phyloP scores from a whole-genome alignment of 2,329 filamentous ascomycete genomes.

The Thielaviopsis ethacetica region DNA sequence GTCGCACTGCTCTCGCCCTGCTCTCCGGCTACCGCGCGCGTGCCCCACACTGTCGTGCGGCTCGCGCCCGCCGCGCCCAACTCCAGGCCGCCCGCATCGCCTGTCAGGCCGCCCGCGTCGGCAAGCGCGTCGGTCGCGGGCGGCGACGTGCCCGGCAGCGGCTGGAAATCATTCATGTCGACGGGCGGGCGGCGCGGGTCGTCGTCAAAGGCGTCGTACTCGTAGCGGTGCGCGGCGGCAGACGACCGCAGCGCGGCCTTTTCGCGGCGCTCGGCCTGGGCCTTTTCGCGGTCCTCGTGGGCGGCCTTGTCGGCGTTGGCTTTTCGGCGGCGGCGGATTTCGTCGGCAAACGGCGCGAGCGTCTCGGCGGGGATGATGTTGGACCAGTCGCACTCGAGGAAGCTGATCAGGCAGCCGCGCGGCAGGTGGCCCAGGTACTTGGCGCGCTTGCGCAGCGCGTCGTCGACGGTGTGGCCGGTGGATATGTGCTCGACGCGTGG shows the following conservation, averaged over 20 bases:
- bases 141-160: constrained; percentile 36
- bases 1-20: constrained; percentile 28
- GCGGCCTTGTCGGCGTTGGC: constrained; percentile 68
- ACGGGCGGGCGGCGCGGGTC: constrained; percentile 21
- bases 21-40: constrained; percentile 45
- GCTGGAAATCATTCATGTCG: constrained; percentile 48
- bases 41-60: constrained; percentile 84
- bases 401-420: constrained; percentile 78
- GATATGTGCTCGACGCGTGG: constrained; percentile 81
- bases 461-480: constrained; percentile 74
- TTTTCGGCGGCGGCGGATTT: constrained; percentile 62
- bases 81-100: constrained; percentile 49
- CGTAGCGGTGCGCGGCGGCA: constrained; percentile 17
- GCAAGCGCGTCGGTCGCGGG: constrained; percentile 39
- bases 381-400: constrained; percentile 89
- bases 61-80: constrained; percentile 58
- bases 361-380: constrained; percentile 65
- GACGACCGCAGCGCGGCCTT: constrained; percentile 43
- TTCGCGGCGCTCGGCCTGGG: constrained; percentile 68
- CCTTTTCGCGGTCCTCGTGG: constrained; percentile 70
- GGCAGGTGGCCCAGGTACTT: constrained; percentile 82
- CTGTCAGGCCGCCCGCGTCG: constrained; percentile 42
- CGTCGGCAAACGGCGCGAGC: constrained; percentile 57
- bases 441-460: constrained; percentile 63
- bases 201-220: background rate